Conservation (phyloP, 2,329 filamentous ascomycete genomes). For the Aspergillus alliaceus region DNA sequence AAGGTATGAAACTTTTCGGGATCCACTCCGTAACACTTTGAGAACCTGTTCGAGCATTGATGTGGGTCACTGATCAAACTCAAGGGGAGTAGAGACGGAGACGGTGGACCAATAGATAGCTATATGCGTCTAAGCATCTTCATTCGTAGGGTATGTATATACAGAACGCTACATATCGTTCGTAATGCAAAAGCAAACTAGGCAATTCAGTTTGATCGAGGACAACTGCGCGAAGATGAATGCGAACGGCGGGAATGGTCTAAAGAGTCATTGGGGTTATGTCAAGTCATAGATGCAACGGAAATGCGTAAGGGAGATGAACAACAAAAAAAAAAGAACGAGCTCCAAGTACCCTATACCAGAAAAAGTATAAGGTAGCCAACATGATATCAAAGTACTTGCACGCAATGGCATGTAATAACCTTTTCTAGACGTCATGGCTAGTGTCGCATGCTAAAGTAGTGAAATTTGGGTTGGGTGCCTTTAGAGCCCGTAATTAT, state of each 20-base stretch:
- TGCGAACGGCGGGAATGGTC: neutral
- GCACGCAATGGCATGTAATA: neutral
- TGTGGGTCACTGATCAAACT: too few species aligned
- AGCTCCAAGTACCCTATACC: neutral
- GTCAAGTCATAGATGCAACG: neutral
- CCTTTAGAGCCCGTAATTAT: slow-evolving; percentile 18
- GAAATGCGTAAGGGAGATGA: neutral
- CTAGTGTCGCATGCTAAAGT: neutral
- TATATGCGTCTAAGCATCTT: slow-evolving; percentile 1
- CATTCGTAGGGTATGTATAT: slow-evolving; percentile 3
- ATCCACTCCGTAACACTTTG: neutral
- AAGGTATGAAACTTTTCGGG: too few species aligned
- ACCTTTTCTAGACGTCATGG: neutral
- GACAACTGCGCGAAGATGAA: neutral
- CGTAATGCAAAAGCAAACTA: neutral
- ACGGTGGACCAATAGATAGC: neutral
- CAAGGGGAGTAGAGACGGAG: too few species aligned
- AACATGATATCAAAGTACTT: neutral
- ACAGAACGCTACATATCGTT: slow-evolving; percentile 1
- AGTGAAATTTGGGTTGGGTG: neutral
- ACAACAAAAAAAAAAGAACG: neutral
- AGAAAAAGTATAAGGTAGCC: neutral
- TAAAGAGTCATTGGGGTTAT: neutral
- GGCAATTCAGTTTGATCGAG: neutral
- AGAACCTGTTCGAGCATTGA: neutral